A percentile compares a stretch with the other conserved stretches of the same genome.
phyloP scores from a whole-genome alignment of 352 stramenopile genomes.

The Phytophthora tentaculata region DNA sequence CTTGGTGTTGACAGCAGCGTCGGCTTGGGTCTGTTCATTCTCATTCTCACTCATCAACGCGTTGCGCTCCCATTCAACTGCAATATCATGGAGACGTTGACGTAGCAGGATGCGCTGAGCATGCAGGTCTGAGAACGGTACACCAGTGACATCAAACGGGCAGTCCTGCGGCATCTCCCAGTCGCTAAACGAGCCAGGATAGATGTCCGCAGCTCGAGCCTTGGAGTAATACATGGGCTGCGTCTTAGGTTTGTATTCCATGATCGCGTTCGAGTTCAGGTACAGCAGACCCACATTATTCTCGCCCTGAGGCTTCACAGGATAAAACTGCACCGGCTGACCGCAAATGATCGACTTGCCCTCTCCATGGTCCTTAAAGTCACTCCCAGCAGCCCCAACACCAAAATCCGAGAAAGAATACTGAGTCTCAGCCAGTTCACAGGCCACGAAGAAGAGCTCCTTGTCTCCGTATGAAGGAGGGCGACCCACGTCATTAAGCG shows the following conservation, averaged over 20 bases:
- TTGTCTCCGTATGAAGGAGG: constrained; percentile 59
- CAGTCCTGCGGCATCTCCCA: constrained; percentile 45
- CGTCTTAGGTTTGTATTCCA: constrained; percentile 38
- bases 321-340: constrained; percentile 49
- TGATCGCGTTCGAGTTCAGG: constrained; percentile 60
- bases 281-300: constrained; percentile 40
- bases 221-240: constrained; percentile 48
- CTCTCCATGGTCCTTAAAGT: constrained; percentile 33
- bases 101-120: constrained; percentile 37
- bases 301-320: constrained; percentile 37
- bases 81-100: constrained; percentile 40
- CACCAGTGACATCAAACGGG: constrained; percentile 47
- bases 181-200: constrained; percentile 42
- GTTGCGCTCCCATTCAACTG: constrained; percentile 39
- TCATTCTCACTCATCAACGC: constrained; percentile 33
- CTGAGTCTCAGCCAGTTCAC: constrained; percentile 50
- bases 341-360: constrained; percentile 33
- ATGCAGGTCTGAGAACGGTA: constrained; percentile 37
- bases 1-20: constrained; percentile 24
- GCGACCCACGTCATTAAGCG: constrained; percentile 31
- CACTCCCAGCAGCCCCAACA: constrained; percentile 41
- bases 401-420: constrained; percentile 48
- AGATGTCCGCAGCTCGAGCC: constrained; percentile 38
- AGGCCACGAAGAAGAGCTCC: constrained; percentile 55
- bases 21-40: constrained; percentile 23